Percentiles rank a stretch among this genome's conserved stretches.
These are phyloP conservation scores for Ilex paraguariensis DNA, from an alignment of 305 asterid genomes.

Conservation along the genomic window DNA sequence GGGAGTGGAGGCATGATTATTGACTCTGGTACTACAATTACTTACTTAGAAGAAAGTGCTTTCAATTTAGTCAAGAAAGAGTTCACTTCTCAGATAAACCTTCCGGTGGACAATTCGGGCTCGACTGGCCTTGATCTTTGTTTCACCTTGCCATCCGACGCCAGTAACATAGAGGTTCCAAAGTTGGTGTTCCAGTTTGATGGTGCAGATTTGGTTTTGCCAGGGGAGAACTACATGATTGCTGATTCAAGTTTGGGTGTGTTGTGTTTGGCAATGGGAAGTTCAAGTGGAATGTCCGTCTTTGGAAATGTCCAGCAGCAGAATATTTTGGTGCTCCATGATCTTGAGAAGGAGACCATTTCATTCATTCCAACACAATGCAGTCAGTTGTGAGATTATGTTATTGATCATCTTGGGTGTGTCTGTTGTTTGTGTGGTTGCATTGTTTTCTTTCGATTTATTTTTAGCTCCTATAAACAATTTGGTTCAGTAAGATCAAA, in stretches of 20 bases:
- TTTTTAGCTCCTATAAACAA: too few species aligned
- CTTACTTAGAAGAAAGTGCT: constrained; percentile 44
- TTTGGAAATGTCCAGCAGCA: constrained; percentile 83
- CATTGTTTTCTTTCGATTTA: too few species aligned
- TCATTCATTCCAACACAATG: constrained; percentile 66
- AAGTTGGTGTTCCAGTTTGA: constrained; percentile 52
- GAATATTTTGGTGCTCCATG: constrained; percentile 60
- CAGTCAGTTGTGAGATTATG: constrained; percentile 32
- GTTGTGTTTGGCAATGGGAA: constrained; percentile 70
- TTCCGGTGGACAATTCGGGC: constrained; percentile 39
- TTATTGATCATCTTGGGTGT: too few species aligned
- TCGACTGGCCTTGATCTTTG: constrained; percentile 64
- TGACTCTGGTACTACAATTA: constrained; percentile 88
- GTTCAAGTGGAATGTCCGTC: constrained; percentile 62
- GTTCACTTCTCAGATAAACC: constrained; percentile 36
- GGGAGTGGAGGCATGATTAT: constrained; percentile 82
- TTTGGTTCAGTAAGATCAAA: too few species aligned
- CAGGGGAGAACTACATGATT: constrained; percentile 65
- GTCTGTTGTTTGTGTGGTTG: too few species aligned
- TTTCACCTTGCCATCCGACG: constrained; percentile 39
- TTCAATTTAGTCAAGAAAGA: constrained; percentile 45
- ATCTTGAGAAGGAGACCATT: constrained; percentile 51
- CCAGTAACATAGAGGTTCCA: constrained; percentile 45
- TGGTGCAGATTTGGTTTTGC: constrained; percentile 64
- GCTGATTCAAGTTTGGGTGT: constrained; percentile 53